phyloP scores from a whole-genome alignment of 2,329 filamentous ascomycete genomes.

The Epichloe gansuensis region DNA sequence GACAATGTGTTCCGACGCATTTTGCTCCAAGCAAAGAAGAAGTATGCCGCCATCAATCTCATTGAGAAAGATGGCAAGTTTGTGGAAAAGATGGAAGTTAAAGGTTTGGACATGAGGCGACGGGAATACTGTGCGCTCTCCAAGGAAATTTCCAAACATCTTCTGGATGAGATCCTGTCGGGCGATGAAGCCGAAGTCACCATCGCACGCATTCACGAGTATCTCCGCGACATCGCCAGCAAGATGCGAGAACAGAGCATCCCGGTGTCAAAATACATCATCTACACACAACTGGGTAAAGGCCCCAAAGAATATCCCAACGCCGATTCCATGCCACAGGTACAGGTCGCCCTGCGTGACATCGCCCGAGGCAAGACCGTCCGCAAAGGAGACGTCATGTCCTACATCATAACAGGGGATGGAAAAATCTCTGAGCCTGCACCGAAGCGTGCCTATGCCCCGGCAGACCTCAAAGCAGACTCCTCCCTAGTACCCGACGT shows the following conservation, averaged over 20 bases:
- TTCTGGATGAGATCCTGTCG: conserved; percentile 89
- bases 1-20: conserved; percentile 94
- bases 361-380: conserved; percentile 76
- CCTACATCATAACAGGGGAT: conserved; percentile 82
- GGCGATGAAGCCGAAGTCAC: conserved; percentile 84
- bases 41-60: conserved; percentile 94
- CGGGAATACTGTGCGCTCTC: conserved; percentile 93
- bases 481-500: conserved; percentile 71
- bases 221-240: conserved; percentile 68
- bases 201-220: conserved; percentile 82
- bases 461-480: conserved; percentile 69
- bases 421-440: conserved; percentile 52
- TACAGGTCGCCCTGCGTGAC: conserved; percentile 85
- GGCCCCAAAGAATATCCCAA: conserved; percentile 88
- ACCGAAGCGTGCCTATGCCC: conserved; percentile 79
- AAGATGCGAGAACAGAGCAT: conserved; percentile 76
- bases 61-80: conserved; percentile 81
- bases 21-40: conserved; percentile 94
- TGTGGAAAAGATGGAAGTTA: conserved; percentile 91
- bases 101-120: conserved; percentile 94
- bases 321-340: conserved; percentile 87
- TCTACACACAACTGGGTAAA: conserved; percentile 95
- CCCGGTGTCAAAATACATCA: conserved; percentile 80
- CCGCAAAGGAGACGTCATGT: conserved; percentile 89
- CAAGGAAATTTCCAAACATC: conserved; percentile 81